Evolutionary conservation across 371 early-diverging fungal genomes (phyloP).

Genomic region (Polyrhizophydium stewartii): DNA sequence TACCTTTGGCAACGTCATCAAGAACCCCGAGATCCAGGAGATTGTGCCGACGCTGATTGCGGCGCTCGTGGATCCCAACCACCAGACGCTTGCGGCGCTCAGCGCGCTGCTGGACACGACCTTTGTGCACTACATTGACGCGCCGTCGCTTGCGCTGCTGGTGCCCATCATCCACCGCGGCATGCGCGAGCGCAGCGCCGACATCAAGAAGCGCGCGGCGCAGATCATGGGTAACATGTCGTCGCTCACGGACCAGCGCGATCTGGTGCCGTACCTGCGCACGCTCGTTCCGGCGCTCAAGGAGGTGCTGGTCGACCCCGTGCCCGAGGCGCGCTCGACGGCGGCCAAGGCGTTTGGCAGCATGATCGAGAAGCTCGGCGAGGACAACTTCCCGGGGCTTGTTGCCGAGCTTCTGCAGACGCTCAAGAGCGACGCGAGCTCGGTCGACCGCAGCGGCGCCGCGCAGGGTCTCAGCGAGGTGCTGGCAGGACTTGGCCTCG

Average conservation of each 20-base stretch:
- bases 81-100: slow-evolving; percentile 77
- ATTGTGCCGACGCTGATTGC: slow-evolving; percentile 82
- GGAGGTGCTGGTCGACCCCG: slow-evolving; percentile 89
- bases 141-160: slow-evolving; percentile 91
- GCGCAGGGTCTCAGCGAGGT: slow-evolving; percentile 96
- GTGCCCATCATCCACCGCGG: slow-evolving; percentile 94
- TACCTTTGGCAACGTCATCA: slow-evolving; percentile 90
- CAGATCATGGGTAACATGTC: slow-evolving; percentile 98
- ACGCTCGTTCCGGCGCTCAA: slow-evolving; percentile 82
- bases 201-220: slow-evolving; percentile 89
- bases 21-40: slow-evolving; percentile 93
- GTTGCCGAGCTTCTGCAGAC: slow-evolving; percentile 79
- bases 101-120: slow-evolving; percentile 83
- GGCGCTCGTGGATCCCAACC: slow-evolving; percentile 87
- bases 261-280: slow-evolving; percentile 82
- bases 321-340: slow-evolving; percentile 92
- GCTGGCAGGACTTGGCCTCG: slow-evolving; percentile 83
- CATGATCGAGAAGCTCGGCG: slow-evolving; percentile 87
- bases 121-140: slow-evolving; percentile 96
- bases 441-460: slow-evolving; percentile 94
- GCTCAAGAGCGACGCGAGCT: slow-evolving; percentile 81
- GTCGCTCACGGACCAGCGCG: slow-evolving; percentile 83
- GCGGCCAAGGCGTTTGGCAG: slow-evolving; percentile 91
- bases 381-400: slow-evolving; percentile 87
- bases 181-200: slow-evolving; percentile 81